These are phyloP conservation scores for Boletus semigastroideus DNA, from an alignment of 1,284 basidiomycete genomes.

Conservation along the genomic window DNA sequence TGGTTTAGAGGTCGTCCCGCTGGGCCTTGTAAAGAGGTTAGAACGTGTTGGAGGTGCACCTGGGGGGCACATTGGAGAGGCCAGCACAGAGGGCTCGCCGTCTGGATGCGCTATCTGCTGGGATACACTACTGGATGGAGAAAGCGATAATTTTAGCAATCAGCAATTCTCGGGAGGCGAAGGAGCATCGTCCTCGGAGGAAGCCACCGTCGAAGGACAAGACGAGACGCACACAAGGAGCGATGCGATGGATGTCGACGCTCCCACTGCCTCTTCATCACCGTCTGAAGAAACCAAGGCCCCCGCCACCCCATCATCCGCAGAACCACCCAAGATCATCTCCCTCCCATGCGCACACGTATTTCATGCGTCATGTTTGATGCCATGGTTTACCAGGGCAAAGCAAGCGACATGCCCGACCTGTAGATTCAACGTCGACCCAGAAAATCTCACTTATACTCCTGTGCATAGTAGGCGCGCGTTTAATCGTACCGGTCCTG, in stretches of 20 bases:
- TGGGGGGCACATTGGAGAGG: conserved; percentile 38
- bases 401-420: conserved; percentile 77
- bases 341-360: conserved; percentile 75
- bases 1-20: conserved; percentile 63
- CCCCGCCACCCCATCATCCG: conserved; percentile 3
- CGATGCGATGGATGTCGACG: conserved; percentile 25
- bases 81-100: conserved; percentile 33
- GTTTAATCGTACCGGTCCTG: conserved; percentile 14
- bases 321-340: conserved; percentile 41
- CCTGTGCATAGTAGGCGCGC: conserved; percentile 23
- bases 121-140: conserved; percentile 59
- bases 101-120: conserved; percentile 73
- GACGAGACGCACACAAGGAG: conserved; percentile 2
- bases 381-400: conserved; percentile 77
- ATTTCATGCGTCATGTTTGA: conserved; percentile 72
- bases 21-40: conserved; percentile 64
- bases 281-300: conserved; percentile 7
- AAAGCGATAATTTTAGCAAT: conserved; percentile 40
- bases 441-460: conserved; percentile 63
- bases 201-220: conserved; percentile 6
- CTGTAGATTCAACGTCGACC: conserved; percentile 78
- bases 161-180: conserved; percentile 27
- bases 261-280: conserved; percentile 1
- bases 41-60: conserved; percentile 53
- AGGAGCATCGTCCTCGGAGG: conserved; percentile 13